A percentile compares a stretch with the other conserved stretches of the same genome.
Conservation (phyloP, 163 green algal species). For the Volvox carteri region DNA sequence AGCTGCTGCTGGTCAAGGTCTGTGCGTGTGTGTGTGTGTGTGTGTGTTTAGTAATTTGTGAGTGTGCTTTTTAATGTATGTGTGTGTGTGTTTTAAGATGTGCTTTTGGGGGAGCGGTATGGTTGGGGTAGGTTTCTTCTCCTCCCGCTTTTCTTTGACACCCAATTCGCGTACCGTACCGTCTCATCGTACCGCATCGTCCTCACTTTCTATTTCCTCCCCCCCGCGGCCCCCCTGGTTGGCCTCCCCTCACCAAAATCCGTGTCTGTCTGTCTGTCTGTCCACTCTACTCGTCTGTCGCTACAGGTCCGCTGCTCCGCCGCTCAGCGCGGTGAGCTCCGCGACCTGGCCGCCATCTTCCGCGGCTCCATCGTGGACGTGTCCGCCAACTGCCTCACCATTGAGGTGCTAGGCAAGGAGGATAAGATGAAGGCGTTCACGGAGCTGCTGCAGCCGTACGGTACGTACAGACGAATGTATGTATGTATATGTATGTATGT, state of each 20-base stretch:
- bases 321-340: conserved; percentile 86
- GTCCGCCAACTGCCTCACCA: conserved; percentile 83
- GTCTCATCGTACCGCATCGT: too few relatives aligned
- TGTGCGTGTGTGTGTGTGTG: neutral
- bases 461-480: too few relatives aligned
- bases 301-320: conserved; percentile 78
- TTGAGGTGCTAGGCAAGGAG: conserved; percentile 93
- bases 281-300: too few relatives aligned
- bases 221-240: too few relatives aligned
- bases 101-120: neutral
- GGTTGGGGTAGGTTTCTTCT: too few relatives aligned
- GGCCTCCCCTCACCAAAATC: too few relatives aligned
- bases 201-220: too few relatives aligned
- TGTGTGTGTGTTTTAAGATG: neutral
- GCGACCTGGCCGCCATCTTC: conserved; percentile 94
- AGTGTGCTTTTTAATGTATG: neutral
- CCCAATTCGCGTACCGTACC: too few relatives aligned
- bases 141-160: too few relatives aligned
- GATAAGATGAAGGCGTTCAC: conserved; percentile 94
- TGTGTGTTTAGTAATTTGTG: neutral
- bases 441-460: conserved; percentile 92
- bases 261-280: too few relatives aligned
- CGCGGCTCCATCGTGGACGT: conserved; percentile 91
- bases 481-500: too few relatives aligned
- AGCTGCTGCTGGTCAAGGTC: conserved; percentile 99